Conservation (phyloP, 371 early-diverging fungal species). For the Mucor irregularis region DNA sequence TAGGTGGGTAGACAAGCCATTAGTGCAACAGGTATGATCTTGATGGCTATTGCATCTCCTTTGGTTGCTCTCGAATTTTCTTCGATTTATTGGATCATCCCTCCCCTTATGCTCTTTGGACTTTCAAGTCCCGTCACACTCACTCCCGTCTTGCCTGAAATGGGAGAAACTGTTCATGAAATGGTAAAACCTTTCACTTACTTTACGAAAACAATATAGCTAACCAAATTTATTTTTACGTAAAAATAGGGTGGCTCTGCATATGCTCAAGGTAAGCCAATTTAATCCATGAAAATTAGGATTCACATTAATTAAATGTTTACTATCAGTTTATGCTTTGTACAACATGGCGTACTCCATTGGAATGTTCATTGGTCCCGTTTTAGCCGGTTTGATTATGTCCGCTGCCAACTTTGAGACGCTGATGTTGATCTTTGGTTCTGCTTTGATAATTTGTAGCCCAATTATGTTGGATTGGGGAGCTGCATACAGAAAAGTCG, state of each 20-base stretch:
- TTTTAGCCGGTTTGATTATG: conserved; percentile 53
- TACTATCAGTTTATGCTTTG: conserved; percentile 52
- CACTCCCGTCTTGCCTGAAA: conserved; percentile 60
- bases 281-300: neutral
- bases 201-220: conserved; percentile 1
- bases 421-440: conserved; percentile 38
- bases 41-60: conserved; percentile 53
- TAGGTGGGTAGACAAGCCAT: conserved; percentile 53
- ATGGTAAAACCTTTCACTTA: conserved; percentile 40
- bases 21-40: conserved; percentile 52
- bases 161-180: conserved; percentile 55
- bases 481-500: conserved; percentile 12
- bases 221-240: neutral
- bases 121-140: conserved; percentile 55
- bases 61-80: conserved; percentile 44
- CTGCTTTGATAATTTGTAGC: conserved; percentile 30
- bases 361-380: conserved; percentile 63
- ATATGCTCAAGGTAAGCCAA: conserved; percentile 47
- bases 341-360: conserved; percentile 60
- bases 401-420: conserved; percentile 32
- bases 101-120: conserved; percentile 58
- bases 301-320: neutral
- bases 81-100: conserved; percentile 44
- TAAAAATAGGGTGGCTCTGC: conserved; percentile 43
- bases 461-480: conserved; percentile 49